These are phyloP conservation scores for Didymella segeticola DNA, from an alignment of 2,329 filamentous ascomycete species.

Conservation along the genomic window DNA sequence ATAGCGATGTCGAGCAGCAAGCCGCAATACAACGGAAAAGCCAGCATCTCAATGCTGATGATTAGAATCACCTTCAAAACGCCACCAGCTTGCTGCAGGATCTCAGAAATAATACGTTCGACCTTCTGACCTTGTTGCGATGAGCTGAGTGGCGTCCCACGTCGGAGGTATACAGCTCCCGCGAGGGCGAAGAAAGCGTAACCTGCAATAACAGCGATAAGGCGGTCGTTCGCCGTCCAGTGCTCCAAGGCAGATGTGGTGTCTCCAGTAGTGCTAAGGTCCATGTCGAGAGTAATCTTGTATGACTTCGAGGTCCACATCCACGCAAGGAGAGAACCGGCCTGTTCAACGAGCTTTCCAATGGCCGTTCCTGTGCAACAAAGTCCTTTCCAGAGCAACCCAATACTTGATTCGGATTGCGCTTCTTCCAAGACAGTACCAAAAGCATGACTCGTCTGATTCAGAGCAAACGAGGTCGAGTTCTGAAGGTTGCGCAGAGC, in stretches of 20 bases:
- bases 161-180: slow-evolving; percentile 79
- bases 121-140: slow-evolving; percentile 61
- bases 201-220: slow-evolving; percentile 79
- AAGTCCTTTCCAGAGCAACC: slow-evolving; percentile 25
- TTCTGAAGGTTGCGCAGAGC: slow-evolving; percentile 49
- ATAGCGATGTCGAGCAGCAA: slow-evolving; percentile 87
- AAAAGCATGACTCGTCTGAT: slow-evolving; percentile 38
- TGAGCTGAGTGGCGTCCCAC: slow-evolving; percentile 71
- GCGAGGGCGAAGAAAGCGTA: slow-evolving; percentile 78
- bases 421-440: slow-evolving; percentile 35
- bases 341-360: slow-evolving; percentile 16
- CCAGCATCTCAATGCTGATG: slow-evolving; percentile 98
- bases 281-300: slow-evolving; percentile 46
- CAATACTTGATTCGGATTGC: slow-evolving; percentile 28
- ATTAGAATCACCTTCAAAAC: slow-evolving; percentile 98
- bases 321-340: slow-evolving; percentile 28
- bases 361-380: slow-evolving; percentile 23
- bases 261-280: slow-evolving; percentile 33
- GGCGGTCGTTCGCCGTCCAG: slow-evolving; percentile 62
- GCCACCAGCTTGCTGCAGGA: slow-evolving; percentile 89
- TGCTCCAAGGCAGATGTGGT: slow-evolving; percentile 39
- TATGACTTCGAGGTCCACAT: slow-evolving; percentile 45
- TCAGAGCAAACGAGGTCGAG: slow-evolving; percentile 42
- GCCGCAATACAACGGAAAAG: slow-evolving; percentile 95
- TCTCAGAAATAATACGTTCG: slow-evolving; percentile 81